phyloP scores from a whole-genome alignment of 2,329 filamentous ascomycete genomes.

The Pleochaeta shiraiana region DNA sequence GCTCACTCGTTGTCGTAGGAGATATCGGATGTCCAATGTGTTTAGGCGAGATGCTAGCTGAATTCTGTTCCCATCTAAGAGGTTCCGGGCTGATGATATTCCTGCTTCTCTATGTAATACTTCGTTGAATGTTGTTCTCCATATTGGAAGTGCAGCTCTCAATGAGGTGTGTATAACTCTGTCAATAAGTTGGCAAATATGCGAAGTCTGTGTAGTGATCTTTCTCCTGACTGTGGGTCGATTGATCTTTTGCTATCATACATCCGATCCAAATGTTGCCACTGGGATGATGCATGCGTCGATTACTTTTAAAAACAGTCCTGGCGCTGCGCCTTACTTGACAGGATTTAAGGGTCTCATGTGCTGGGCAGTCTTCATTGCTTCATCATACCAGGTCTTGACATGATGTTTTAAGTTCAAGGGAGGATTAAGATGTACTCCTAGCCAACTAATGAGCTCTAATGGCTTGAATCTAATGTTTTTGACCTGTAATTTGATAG shows the following conservation, averaged over 20 bases:
- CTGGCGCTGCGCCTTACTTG: too few species aligned
- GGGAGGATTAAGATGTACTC: too few species aligned
- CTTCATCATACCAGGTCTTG: too few species aligned
- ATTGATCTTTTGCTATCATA: background rate
- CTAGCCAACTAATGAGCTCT: too few species aligned
- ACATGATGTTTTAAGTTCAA: too few species aligned
- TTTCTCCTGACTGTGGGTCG: background rate
- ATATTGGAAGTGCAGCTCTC: background rate
- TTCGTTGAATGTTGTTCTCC: background rate
- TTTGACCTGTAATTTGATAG: background rate
- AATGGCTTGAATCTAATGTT: too few species aligned
- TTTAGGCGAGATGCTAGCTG: background rate
- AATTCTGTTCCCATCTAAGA: background rate
- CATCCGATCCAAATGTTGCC: background rate
- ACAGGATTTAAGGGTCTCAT: too few species aligned
- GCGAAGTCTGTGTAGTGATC: background rate
- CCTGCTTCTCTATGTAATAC: background rate
- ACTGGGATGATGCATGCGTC: too few species aligned
- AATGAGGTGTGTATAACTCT: background rate
- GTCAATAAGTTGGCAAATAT: background rate
- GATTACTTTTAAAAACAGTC: too few species aligned
- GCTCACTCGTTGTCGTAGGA: background rate
- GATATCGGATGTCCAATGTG: background rate
- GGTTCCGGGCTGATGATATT: background rate
- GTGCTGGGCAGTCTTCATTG: too few species aligned